A percentile compares a stretch with the other conserved stretches of the same genome.
Conservation (phyloP, 2,329 filamentous ascomycete species). For the Zelopaecilomyces penicillatus region DNA sequence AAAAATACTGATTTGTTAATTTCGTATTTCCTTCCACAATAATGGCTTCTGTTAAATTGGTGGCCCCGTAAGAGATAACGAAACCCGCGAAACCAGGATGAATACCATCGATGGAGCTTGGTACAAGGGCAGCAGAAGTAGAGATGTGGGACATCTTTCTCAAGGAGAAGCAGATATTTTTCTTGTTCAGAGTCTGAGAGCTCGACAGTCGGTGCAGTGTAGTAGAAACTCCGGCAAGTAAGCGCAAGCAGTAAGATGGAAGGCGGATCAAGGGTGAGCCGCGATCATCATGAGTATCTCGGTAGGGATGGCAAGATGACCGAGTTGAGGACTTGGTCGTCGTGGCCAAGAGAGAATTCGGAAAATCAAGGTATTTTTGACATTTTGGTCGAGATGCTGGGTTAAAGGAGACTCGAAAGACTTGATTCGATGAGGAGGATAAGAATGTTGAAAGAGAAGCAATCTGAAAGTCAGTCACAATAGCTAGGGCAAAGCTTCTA, state of each 20-base stretch:
- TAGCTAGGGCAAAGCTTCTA: no score
- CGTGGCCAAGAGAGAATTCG: background rate
- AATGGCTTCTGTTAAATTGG: background rate
- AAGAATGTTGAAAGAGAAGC: no score
- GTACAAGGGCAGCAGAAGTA: constrained; percentile 7
- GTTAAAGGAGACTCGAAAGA: no score
- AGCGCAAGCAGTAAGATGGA: constrained; percentile 7
- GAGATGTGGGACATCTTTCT: constrained; percentile 5
- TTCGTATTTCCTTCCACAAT: background rate
- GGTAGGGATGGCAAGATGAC: constrained; percentile 6
- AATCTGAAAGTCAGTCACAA: no score
- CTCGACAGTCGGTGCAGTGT: background rate
- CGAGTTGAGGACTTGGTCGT: background rate
- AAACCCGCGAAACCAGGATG: background rate
- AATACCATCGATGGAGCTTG: constrained; percentile 7
- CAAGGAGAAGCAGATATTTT: constrained; percentile 7
- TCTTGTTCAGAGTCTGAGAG: constrained; percentile 1
- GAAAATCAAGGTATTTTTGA: background rate
- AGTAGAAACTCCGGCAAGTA: constrained; percentile 7
- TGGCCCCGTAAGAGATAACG: background rate
- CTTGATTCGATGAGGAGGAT: no score
- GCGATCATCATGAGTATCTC: constrained; percentile 7
- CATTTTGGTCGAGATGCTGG: background rate
- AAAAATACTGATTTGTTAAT: no score
- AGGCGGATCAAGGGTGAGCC: constrained; percentile 2